Evolutionary conservation across 2,329 filamentous ascomycete species (phyloP).

Genomic region (Fusarium xyrophilum): DNA sequence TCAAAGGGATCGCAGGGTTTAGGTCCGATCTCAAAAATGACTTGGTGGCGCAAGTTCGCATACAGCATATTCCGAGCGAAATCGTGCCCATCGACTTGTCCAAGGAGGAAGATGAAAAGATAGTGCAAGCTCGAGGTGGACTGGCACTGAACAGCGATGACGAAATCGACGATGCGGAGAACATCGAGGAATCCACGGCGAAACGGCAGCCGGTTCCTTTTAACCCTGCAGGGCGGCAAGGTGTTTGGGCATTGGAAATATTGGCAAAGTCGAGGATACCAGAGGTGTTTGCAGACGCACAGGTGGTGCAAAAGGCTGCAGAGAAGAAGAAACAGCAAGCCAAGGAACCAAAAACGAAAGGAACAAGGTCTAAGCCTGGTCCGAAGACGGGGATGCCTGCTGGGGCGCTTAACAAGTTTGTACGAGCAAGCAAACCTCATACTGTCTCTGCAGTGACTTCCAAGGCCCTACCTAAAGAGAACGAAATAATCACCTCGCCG

Average conservation of each 20-base stretch:
- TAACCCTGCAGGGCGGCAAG: slow-evolving; percentile 67
- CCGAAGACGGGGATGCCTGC: slow-evolving; percentile 31
- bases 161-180: slow-evolving; percentile 58
- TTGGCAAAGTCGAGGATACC: slow-evolving; percentile 42
- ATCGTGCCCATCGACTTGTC: slow-evolving; percentile 80
- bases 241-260: slow-evolving; percentile 50
- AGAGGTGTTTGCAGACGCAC: slow-evolving; percentile 39
- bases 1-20: slow-evolving; percentile 71
- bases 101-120: slow-evolving; percentile 70
- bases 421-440: slow-evolving; percentile 50
- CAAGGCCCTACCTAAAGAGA: neutral
- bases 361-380: slow-evolving; percentile 20
- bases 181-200: slow-evolving; percentile 16
- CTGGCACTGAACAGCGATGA: slow-evolving; percentile 72
- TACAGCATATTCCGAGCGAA: slow-evolving; percentile 77
- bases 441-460: neutral
- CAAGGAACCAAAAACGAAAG: slow-evolving; percentile 26
- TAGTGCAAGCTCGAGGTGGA: slow-evolving; percentile 58
- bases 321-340: slow-evolving; percentile 19
- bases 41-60: slow-evolving; percentile 74
- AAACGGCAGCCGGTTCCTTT: slow-evolving; percentile 50
- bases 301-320: slow-evolving; percentile 29
- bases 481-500: neutral
- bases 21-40: slow-evolving; percentile 78
- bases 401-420: slow-evolving; percentile 51